These are phyloP conservation scores for Musa itinerans DNA, from an alignment of 176 grass and related monocot species.

Conservation along the genomic window DNA sequence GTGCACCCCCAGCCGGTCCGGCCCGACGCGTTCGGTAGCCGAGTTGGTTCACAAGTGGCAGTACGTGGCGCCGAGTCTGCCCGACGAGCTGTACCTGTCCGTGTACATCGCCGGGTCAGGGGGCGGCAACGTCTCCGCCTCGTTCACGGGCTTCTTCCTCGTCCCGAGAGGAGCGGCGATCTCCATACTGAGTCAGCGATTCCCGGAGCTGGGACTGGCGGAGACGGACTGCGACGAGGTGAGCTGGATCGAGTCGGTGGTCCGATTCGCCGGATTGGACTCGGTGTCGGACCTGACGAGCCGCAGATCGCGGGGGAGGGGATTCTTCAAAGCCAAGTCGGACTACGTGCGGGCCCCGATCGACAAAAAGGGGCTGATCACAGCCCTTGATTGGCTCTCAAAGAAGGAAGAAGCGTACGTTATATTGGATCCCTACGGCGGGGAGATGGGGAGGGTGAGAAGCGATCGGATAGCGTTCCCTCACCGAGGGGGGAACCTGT, in stretches of 20 bases:
- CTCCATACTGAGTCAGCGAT: constrained; percentile 16
- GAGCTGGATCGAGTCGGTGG: constrained; percentile 64
- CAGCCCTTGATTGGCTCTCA: constrained; percentile 24
- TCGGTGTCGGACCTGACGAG: constrained; percentile 12
- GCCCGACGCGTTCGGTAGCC: constrained; percentile 16
- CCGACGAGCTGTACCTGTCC: constrained; percentile 54
- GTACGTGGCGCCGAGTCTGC: constrained; percentile 28
- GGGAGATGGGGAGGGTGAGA: constrained; percentile 32
- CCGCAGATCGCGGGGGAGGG: background rate
- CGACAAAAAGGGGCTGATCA: background rate
- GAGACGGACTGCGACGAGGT: constrained; percentile 24
- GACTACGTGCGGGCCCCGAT: constrained; percentile 43
- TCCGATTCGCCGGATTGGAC: constrained; percentile 17
- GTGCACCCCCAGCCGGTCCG: constrained; percentile 17
- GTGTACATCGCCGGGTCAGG: constrained; percentile 11
- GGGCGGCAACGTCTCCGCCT: constrained; percentile 17
- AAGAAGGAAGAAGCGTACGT: constrained; percentile 19
- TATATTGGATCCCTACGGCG: constrained; percentile 55
- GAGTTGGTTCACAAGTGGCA: constrained; percentile 50
- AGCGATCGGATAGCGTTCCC: constrained; percentile 36
- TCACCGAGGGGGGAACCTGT: constrained; percentile 34
- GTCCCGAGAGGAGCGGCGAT: constrained; percentile 9
- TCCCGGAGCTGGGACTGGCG: constrained; percentile 31
- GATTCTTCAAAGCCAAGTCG: constrained; percentile 49
- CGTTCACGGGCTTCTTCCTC: constrained; percentile 38